Base-by-base conservation (phyloP, 2,329 filamentous ascomycete genomes). In the Pestalotiopsis sp. region DNA sequence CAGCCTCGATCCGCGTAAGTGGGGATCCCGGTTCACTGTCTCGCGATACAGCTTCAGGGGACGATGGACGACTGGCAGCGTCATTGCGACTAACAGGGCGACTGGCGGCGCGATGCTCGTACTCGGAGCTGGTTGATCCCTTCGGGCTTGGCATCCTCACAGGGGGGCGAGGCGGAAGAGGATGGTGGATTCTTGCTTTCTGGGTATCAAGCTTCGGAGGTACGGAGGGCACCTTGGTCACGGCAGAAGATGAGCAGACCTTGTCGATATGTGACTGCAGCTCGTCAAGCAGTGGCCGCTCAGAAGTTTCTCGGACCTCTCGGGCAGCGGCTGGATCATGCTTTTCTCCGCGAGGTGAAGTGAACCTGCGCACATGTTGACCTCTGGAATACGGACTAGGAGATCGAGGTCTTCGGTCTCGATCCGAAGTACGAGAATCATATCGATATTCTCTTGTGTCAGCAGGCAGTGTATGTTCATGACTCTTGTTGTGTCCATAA, bases 1-100 rank as follows among this genome's bases (percentile, higher is more conserved):
- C 76, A 12, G 74, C 73, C 27, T 78, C 76, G 36, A 72, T 76
- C 13, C 74, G 72, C 31, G 77, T 77, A 23, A 79, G 71, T 9
- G 76, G 73, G n/a, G 77, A 78, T 27, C 68, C 74, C 25, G 63
- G 61, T 25, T 70, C 71, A 52, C 69, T 69, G 9, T 69, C 58
- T 17, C 12, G 66, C 11, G 69, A 64, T 17, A 65, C 17, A 5
- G 67, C 70, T 59, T 56, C 72, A n/a, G 71, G 63, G 12, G 74
- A 74, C 11, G 73, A 75, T 25, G 72, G 72, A 7, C 75, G 73
- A 59, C 73, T 74, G 17, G 62, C 62, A 2, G 68, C 61, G 31
- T 61, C 69, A 31, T n/a, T 14, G 36, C 4, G 65, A 39, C 59
- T 62, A 5, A 39, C 17, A 7, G 67, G 73, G 45, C 68, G 69